Conservation (phyloP, 2,329 filamentous ascomycete species). For the Epichloe bromicola region DNA sequence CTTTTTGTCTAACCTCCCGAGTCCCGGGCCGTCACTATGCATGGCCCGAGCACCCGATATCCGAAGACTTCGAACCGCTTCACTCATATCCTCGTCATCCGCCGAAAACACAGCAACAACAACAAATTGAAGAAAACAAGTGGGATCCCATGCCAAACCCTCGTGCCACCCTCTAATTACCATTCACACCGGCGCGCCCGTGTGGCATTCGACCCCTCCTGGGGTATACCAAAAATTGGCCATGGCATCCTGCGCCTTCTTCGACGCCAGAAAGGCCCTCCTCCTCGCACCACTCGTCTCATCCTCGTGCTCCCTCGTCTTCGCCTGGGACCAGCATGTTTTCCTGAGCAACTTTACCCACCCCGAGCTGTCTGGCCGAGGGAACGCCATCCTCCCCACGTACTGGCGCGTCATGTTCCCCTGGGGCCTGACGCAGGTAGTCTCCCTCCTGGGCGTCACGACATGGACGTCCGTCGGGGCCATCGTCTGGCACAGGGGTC, state of each 20-base stretch:
- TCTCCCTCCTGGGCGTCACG: slow-evolving; percentile 23
- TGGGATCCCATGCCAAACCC: no score
- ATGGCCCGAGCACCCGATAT: not conserved
- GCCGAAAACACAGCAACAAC: not conserved
- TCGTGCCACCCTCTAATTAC: no score
- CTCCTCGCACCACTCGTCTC: slow-evolving; percentile 32
- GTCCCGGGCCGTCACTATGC: not conserved
- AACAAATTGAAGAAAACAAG: no score
- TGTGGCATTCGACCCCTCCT: not conserved
- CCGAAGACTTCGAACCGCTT: no score
- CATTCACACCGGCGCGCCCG: not conserved
- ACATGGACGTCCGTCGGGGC: slow-evolving; percentile 16
- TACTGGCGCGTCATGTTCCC: slow-evolving; percentile 31
- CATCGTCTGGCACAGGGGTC: slow-evolving; percentile 11
- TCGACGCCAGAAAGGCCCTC: slow-evolving; percentile 24
- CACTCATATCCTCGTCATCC: not conserved
- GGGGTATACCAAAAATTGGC: no score
- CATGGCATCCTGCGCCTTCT: slow-evolving; percentile 26
- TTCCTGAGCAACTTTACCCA: slow-evolving; percentile 27
- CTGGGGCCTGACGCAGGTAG: slow-evolving; percentile 19
- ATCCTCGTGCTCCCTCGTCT: slow-evolving; percentile 33
- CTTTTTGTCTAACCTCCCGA: no score
- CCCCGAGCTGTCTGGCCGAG: slow-evolving; percentile 14
- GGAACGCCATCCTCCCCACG: slow-evolving; percentile 25
- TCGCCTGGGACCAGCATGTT: slow-evolving; percentile 29